These are phyloP conservation scores for Chlamydomonas reinhardtii DNA, from an alignment of 163 green algal species.

Conservation along the genomic window DNA sequence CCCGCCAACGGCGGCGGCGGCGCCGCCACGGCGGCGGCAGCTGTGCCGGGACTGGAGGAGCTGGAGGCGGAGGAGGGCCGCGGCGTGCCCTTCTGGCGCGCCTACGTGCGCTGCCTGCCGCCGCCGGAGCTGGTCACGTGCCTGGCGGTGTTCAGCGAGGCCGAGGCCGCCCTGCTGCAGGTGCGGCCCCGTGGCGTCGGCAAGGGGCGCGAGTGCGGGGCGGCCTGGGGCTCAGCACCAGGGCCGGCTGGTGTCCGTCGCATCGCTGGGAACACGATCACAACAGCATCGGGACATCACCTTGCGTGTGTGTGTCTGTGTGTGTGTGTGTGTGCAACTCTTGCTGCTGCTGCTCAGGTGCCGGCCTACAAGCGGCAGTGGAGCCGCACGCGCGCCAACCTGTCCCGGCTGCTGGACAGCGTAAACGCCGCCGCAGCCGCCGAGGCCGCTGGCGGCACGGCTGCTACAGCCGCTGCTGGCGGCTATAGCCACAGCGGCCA, in stretches of 20 bases:
- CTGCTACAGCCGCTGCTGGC: background rate
- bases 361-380: slow-evolving; percentile 10
- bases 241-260: too few relatives aligned
- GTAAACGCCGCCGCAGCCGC: background rate
- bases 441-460: background rate
- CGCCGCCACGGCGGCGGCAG: background rate
- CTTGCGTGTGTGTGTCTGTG: too few relatives aligned
- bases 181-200: background rate
- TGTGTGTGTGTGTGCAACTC: too few relatives aligned
- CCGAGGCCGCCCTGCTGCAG: slow-evolving; percentile 18
- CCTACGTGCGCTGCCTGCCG: background rate
- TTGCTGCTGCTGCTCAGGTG: too few relatives aligned
- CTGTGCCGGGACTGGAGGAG: too few relatives aligned
- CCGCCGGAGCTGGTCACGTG: background rate
- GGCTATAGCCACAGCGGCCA: background rate
- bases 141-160: background rate
- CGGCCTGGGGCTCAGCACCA: too few relatives aligned
- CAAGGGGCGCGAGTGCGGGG: background rate
- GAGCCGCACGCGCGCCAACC: slow-evolving; percentile 11
- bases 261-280: too few relatives aligned
- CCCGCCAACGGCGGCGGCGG: background rate
- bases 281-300: too few relatives aligned
- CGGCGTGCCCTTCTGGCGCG: background rate
- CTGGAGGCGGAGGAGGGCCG: background rate
- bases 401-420: background rate